Base-by-base conservation (phyloP, 1,284 basidiomycete genomes). In the Trametes hirsuta region DNA sequence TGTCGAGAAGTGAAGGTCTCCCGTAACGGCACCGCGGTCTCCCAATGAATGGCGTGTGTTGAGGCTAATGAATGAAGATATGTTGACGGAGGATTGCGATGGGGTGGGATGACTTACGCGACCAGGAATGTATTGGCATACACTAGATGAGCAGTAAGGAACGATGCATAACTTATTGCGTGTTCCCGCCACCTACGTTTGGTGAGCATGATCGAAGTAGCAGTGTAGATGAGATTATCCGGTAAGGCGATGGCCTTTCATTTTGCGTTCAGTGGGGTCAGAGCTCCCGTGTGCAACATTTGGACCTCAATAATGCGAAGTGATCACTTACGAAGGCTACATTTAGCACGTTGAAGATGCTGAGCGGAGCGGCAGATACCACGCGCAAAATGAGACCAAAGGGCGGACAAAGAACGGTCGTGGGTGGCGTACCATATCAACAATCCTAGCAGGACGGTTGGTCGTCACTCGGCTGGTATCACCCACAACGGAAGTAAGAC, bases 281-380 rank as follows among this genome's bases (percentile, higher is more conserved):
- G 41, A 18, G 22, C 22, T 35, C 14, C 21, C 21, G 24, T 24
- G 4, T 14, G 36, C 11, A n/a, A 30, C 21, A 25, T 14, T 40
- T n/a, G 15, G 8, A 30, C 2, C 15, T 41, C n/a, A 44, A 18
- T n/a, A 8, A 15, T 24, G 5, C 5, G 12, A 6, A 9, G 14
- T 34, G 25, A 30, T 18, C 3, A 47, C 59, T 53, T 24, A 61
- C 59, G 41, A 50, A 61, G 1, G 40, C 37, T 15, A 57, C 51
- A 37, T 57, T 54, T 34, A 61, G 37, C 6, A 52, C 51, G 54
- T 61, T 61, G 54, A 53, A 57, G 3, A 61, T 18, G 22, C 59
- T 61, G 25, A 6, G 18, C 30, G n/a, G 30, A 15, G 30, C 22
- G 6, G 3, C 11, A n/a, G 2, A 21, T 8, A 25, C 6, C 3